These are phyloP conservation scores for Batrachochytrium dendrobatidis DNA, from an alignment of 371 early-diverging fungal species.

Conservation along the genomic window DNA sequence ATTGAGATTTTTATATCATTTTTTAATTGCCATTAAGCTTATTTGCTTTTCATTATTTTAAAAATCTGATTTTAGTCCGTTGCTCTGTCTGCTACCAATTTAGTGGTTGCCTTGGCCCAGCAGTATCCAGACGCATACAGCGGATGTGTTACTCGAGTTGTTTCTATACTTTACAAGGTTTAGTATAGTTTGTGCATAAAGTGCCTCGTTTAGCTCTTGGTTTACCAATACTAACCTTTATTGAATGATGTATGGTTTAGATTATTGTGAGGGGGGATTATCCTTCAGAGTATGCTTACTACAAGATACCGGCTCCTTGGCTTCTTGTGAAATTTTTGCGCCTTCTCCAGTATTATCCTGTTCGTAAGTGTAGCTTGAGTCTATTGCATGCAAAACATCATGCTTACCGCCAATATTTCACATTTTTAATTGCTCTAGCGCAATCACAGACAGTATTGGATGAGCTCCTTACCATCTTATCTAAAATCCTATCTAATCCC, in stretches of 20 bases:
- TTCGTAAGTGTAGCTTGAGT: slow-evolving; percentile 47
- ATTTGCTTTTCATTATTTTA: too few relatives aligned
- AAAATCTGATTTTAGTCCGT: slow-evolving; percentile 84
- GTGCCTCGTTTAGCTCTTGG: background rate
- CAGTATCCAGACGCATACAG: slow-evolving; percentile 73
- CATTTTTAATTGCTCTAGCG: slow-evolving; percentile 1
- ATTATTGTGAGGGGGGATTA: slow-evolving; percentile 82
- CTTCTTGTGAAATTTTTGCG: slow-evolving; percentile 91
- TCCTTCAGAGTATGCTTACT: slow-evolving; percentile 84
- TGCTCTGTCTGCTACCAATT: slow-evolving; percentile 68
- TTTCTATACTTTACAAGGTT: slow-evolving; percentile 72
- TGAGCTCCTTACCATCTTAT: background rate
- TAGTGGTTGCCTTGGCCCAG: slow-evolving; percentile 84
- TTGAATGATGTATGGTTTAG: slow-evolving; percentile 28
- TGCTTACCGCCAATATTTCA: slow-evolving; percentile 1
- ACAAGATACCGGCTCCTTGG: slow-evolving; percentile 96
- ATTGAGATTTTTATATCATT: too few relatives aligned
- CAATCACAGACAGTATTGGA: background rate
- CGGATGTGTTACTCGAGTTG: slow-evolving; percentile 65
- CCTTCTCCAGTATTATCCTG: slow-evolving; percentile 89
- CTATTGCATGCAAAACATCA: slow-evolving; percentile 2
- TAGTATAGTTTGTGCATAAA: background rate
- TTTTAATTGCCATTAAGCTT: too few relatives aligned
- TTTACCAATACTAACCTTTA: background rate
- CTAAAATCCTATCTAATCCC: background rate